Evolutionary conservation across 495 filamentous ascomycete species (phyloP), one percentile per base, ranked within the genome.

Genomic region (Rhypophila decipiens): DNA sequence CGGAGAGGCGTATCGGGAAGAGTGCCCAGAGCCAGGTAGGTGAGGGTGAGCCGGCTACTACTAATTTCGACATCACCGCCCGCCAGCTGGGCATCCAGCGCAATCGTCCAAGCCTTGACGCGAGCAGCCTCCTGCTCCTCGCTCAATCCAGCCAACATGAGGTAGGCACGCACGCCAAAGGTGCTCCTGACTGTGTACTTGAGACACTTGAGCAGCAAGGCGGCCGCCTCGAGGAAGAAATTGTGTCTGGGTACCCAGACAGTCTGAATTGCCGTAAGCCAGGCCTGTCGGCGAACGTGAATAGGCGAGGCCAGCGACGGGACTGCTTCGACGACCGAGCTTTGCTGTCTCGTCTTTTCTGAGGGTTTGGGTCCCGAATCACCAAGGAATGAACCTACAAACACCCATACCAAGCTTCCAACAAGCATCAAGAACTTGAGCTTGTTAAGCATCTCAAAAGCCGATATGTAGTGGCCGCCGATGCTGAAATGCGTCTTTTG

Each of bases 211-310:
- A 87, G 74, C 5, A 76, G 73, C 38, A 97, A 74, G 0, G 90
- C 90, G 13, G 84, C 82, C 50, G 87, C 82, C 62, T 96, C 91
- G 15, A 90, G 81, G 53, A 87, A 74, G 58, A 95, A 88, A 41
- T 82, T 82, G 59, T 95, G 88, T 11, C 83, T 80, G 17, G 91
- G 91, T n/a, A 97, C 85, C 73, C 90, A 94, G 12, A 95, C 88
- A 18, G 86, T 88, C 67, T 96, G 91, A 50, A 96, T 83, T 3
- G 91, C 90, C 2, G 91, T 96, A 41, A 95, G 80, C 90, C 91
- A 96, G 23, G 91, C 91, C 58, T 88, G 86, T 49, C 84, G 79
- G 42, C 90, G 83, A 42, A 94, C 87, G 51, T 91, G 85, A 42
- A 91, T 84, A 5, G 91, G 82, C 2, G 89, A 90, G 12, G 87